phyloP scores from a whole-genome alignment of 2,329 filamentous ascomycete species.

The Ophidiomyces ophidiicola region DNA sequence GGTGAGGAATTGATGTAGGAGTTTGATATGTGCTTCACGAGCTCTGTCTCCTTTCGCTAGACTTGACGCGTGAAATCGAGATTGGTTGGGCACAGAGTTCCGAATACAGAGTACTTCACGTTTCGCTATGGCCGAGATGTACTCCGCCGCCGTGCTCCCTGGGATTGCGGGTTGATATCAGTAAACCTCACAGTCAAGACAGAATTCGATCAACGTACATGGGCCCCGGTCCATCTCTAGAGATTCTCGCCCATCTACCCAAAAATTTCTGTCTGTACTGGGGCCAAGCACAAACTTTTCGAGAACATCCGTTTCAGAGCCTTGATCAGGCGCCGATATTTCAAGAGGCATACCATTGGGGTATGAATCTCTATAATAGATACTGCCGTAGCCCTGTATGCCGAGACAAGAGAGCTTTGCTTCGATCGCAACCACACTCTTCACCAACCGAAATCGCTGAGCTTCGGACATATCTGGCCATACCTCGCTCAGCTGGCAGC shows the following conservation, averaged over 20 bases:
- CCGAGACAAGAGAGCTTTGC: conserved; percentile 14
- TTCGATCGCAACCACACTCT: conserved; percentile 16
- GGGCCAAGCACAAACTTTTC: conserved; percentile 16
- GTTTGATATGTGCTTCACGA: conserved; percentile 15
- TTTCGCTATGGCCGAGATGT: conserved; percentile 16
- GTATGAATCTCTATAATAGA: conserved; percentile 16
- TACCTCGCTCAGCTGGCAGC: conserved; percentile 14
- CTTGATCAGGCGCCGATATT: background rate
- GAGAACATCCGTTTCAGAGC: background rate
- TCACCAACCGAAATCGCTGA: conserved; percentile 16
- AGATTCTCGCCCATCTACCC: conserved; percentile 11
- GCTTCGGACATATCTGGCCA: conserved; percentile 16
- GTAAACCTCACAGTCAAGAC: background rate
- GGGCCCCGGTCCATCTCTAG: conserved; percentile 15
- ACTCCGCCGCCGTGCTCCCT: conserved; percentile 10
- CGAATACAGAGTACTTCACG: conserved; percentile 16
- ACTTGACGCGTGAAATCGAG: background rate
- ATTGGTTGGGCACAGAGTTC: conserved; percentile 3
- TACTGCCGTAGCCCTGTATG: conserved; percentile 15
- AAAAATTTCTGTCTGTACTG: conserved; percentile 15
- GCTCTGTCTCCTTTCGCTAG: background rate
- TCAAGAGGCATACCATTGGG: conserved; percentile 1
- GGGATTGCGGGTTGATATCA: background rate
- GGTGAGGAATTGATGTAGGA: conserved; percentile 17
- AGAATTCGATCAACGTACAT: conserved; percentile 11